Evolutionary conservation across 163 green algal genomes (phyloP).

Genomic region (Coccomyxa subellipsoidea): DNA sequence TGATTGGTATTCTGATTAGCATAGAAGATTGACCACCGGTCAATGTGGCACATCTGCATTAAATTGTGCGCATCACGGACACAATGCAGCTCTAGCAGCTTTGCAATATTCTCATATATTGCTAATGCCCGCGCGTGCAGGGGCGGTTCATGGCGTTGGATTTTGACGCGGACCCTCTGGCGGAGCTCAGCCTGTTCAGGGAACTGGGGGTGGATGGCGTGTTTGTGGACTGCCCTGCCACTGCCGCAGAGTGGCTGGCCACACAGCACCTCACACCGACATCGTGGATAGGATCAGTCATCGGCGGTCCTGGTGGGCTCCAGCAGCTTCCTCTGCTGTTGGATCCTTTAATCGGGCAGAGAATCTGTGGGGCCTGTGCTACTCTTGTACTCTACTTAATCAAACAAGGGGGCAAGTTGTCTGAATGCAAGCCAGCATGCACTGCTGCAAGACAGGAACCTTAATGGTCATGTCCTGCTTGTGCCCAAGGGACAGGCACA

Average conservation of each 20-base stretch:
- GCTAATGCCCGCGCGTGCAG: not conserved
- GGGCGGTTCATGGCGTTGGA: slow-evolving; percentile 10
- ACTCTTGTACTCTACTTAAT: too few relatives aligned
- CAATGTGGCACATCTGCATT: too few relatives aligned
- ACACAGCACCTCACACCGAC: not conserved
- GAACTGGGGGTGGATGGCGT: slow-evolving; percentile 10
- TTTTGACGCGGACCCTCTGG: not conserved
- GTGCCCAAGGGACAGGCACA: too few relatives aligned
- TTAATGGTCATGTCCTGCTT: too few relatives aligned
- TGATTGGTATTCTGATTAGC: too few relatives aligned
- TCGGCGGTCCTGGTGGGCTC: not conserved
- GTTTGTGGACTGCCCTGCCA: slow-evolving; percentile 16
- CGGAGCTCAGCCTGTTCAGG: slow-evolving; percentile 10
- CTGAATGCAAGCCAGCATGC: too few relatives aligned
- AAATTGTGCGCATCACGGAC: too few relatives aligned
- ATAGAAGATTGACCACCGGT: too few relatives aligned
- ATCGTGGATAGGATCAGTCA: not conserved
- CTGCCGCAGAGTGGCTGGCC: not conserved
- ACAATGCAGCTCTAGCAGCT: not conserved
- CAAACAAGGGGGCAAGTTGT: too few relatives aligned
- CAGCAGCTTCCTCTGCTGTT: not conserved
- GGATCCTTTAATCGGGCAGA: too few relatives aligned
- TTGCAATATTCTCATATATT: not conserved
- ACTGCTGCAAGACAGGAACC: too few relatives aligned
- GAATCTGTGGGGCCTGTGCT: too few relatives aligned